Conservation (phyloP, 2,329 filamentous ascomycete genomes). For the Cercospora canescens region DNA sequence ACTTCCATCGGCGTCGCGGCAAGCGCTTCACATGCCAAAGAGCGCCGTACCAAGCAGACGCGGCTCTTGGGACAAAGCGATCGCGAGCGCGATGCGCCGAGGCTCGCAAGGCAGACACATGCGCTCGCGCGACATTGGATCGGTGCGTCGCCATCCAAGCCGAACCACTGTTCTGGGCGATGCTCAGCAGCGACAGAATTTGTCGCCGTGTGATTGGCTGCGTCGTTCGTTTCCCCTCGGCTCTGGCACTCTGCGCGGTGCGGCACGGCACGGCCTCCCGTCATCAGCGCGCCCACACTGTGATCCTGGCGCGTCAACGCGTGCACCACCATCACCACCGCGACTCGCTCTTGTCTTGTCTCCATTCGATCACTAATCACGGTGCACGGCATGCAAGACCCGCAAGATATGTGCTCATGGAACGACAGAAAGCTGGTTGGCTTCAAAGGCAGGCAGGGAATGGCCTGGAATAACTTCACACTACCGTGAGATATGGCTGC, state of each 20-base stretch:
- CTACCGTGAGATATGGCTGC: too few relatives aligned
- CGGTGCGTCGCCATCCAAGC: neutral
- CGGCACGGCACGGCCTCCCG: neutral
- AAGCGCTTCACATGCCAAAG: slow-evolving; percentile 4
- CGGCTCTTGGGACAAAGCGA: neutral
- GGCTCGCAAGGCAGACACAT: slow-evolving; percentile 13
- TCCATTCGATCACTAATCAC: neutral
- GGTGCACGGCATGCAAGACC: neutral
- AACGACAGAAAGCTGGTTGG: neutral
- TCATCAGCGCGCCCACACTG: neutral
- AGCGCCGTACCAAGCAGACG: neutral
- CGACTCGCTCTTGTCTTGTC: neutral
- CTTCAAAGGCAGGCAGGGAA: neutral
- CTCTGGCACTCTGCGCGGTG: too few relatives aligned
- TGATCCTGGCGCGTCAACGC: neutral
- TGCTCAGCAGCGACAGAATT: neutral
- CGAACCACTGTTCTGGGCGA: neutral
- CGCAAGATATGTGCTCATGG: neutral
- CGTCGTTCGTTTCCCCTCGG: neutral
- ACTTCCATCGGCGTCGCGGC: neutral
- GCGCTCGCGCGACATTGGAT: neutral
- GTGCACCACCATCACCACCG: neutral
- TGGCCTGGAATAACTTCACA: neutral
- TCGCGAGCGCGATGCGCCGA: slow-evolving; percentile 7
- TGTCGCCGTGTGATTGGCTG: neutral